Evolutionary conservation across 139 green algal species (phyloP).

Genomic region (Chlamydomonas urium): DNA sequence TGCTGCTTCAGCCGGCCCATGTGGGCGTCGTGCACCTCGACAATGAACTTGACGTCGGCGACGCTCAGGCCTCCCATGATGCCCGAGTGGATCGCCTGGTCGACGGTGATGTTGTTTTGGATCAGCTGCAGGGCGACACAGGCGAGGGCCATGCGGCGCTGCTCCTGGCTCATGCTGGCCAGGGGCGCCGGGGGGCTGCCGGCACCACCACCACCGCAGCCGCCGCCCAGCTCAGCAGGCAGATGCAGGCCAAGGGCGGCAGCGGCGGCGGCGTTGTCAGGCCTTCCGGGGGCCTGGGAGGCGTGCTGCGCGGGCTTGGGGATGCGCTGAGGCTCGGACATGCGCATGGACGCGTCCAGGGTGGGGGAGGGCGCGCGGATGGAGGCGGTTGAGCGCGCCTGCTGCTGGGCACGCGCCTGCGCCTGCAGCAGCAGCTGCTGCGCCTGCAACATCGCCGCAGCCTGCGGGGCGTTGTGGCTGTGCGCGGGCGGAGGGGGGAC

Average conservation of each 20-base stretch:
- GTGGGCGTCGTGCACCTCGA: slow-evolving; percentile 46
- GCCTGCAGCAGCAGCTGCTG: slow-evolving; percentile 7
- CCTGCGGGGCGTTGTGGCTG: too few species aligned
- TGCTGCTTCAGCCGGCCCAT: slow-evolving; percentile 26
- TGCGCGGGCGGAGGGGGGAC: not conserved
- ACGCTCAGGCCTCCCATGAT: slow-evolving; percentile 54
- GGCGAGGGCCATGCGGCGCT: slow-evolving; percentile 41
- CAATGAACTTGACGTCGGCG: slow-evolving; percentile 46
- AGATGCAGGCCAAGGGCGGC: not conserved
- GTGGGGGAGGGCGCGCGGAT: not conserved
- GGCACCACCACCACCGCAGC: not conserved
- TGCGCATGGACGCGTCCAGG: not conserved
- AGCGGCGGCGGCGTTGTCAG: not conserved
- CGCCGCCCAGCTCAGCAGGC: not conserved
- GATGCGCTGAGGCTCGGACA: not conserved
- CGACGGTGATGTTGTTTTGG: slow-evolving; percentile 31
- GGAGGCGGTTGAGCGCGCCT: not conserved
- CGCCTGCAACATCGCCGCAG: not conserved
- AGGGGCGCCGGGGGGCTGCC: not conserved
- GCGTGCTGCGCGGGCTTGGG: not conserved
- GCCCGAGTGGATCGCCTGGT: slow-evolving; percentile 48
- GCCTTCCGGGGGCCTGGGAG: not conserved
- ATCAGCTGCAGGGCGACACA: slow-evolving; percentile 48
- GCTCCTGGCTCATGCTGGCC: slow-evolving; percentile 21
- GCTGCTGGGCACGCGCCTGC: not conserved